Conservation (phyloP, 371 early-diverging fungal species). For the Smittium mucronatum region DNA sequence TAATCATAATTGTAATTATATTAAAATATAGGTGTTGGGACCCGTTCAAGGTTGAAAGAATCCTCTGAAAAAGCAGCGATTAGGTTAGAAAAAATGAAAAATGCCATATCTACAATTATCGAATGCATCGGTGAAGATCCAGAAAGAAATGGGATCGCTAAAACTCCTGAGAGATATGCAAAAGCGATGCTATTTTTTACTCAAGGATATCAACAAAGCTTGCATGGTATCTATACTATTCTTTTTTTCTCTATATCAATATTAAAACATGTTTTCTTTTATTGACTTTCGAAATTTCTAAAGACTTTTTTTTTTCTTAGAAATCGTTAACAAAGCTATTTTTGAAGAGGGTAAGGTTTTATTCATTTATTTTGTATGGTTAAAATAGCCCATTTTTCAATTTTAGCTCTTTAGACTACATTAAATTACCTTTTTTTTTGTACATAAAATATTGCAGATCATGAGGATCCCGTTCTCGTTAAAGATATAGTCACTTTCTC, state of each 20-base stretch:
- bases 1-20: not conserved
- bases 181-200: conserved; percentile 94
- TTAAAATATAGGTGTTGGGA: conserved; percentile 32
- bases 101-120: conserved; percentile 75
- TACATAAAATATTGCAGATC: too few relatives aligned
- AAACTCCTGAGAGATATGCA: conserved; percentile 94
- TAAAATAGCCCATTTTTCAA: not conserved
- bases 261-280: too few relatives aligned
- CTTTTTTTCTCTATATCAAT: not conserved
- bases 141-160: conserved; percentile 81
- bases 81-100: conserved; percentile 62
- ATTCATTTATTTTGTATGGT: not conserved
- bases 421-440: not conserved
- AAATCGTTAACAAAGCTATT: conserved; percentile 77
- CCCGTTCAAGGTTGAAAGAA: conserved; percentile 63
- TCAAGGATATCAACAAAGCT: conserved; percentile 84
- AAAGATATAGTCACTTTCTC: conserved; percentile 89
- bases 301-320: conserved; percentile 30
- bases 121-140: conserved; percentile 93
- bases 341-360: conserved; percentile 74
- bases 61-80: conserved; percentile 48
- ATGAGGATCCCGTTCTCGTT: conserved; percentile 97
- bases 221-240: conserved; percentile 41
- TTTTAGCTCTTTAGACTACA: not conserved
- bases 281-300: too few relatives aligned